These are phyloP conservation scores for Dryadomyces quercivorus DNA, from an alignment of 2,329 filamentous ascomycete species.

Conservation along the genomic window DNA sequence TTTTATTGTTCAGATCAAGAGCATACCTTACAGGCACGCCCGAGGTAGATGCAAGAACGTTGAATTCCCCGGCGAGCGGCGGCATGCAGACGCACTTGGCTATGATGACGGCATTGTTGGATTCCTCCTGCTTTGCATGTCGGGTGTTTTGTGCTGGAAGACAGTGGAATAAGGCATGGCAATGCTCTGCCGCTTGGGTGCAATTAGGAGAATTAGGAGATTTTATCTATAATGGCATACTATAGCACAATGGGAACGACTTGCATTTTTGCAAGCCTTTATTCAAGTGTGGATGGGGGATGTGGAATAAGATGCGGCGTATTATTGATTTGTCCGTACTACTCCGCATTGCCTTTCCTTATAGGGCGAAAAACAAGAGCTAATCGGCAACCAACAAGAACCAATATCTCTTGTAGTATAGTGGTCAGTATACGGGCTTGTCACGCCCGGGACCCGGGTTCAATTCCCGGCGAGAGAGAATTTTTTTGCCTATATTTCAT, in stretches of 20 bases:
- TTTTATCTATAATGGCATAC: background rate
- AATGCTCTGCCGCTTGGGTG: too few species aligned
- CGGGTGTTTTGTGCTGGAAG: too few species aligned
- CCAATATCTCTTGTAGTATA: constrained; percentile 11
- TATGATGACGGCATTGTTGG: background rate
- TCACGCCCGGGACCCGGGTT: constrained; percentile 6
- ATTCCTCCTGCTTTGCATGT: background rate
- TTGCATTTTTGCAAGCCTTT: too few species aligned
- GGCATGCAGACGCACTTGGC: background rate
- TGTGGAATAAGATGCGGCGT: too few species aligned
- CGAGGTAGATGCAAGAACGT: background rate
- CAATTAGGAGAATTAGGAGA: background rate
- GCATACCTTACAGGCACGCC: background rate
- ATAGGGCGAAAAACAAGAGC: background rate
- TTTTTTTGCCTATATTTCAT: background rate
- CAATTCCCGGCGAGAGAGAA: constrained; percentile 5
- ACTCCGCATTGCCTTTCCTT: background rate
- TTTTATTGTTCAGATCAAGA: background rate
- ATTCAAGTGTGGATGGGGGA: too few species aligned
- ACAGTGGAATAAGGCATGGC: too few species aligned
- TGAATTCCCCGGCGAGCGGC: background rate
- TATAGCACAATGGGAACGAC: too few species aligned
- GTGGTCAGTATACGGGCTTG: constrained; percentile 13
- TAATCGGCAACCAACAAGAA: background rate
- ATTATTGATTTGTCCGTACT: background rate